phyloP scores from a whole-genome alignment of 2,329 filamentous ascomycete genomes.

The Elsinoe australis region DNA sequence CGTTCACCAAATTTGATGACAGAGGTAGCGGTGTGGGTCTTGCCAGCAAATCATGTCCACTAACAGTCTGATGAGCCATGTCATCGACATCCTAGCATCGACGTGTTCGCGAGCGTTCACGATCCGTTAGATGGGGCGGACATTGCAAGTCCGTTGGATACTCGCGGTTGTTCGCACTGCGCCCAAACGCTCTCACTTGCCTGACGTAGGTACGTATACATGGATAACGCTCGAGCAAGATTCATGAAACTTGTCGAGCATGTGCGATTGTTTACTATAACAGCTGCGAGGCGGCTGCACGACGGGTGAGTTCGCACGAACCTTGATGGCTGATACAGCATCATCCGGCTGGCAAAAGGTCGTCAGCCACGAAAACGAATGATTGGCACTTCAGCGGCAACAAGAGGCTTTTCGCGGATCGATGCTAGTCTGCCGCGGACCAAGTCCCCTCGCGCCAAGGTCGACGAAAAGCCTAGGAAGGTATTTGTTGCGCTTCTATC shows the following conservation, averaged over 20 bases:
- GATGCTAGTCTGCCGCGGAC: constrained; percentile 1
- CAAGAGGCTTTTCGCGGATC: constrained; percentile 7
- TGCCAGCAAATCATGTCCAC: constrained; percentile 9
- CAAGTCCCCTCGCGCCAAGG: constrained; percentile 7
- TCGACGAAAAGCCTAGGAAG: constrained; percentile 4
- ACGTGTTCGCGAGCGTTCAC: constrained; percentile 8
- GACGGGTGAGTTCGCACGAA: constrained; percentile 18
- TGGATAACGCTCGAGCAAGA: constrained; percentile 14
- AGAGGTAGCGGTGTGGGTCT: constrained; percentile 11
- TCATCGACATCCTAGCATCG: constrained; percentile 2
- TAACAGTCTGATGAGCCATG: not conserved
- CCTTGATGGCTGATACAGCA: constrained; percentile 12
- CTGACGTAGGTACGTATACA: constrained; percentile 2
- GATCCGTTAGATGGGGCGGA: not conserved
- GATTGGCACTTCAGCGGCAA: constrained; percentile 1
- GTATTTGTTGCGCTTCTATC: constrained; percentile 3
- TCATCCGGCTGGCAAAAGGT: constrained; percentile 1
- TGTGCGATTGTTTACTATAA: not conserved
- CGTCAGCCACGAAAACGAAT: constrained; percentile 15
- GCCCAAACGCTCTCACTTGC: constrained; percentile 10
- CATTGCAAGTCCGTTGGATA: constrained; percentile 5
- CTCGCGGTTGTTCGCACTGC: constrained; percentile 2
- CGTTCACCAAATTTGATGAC: not conserved
- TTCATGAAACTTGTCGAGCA: constrained; percentile 7
- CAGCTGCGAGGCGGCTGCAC: constrained; percentile 5